Evolutionary conservation across 2,329 filamentous ascomycete genomes (phyloP), one percentile per base, ranked within the genome.

Genomic region (Xylariaceae sp.): DNA sequence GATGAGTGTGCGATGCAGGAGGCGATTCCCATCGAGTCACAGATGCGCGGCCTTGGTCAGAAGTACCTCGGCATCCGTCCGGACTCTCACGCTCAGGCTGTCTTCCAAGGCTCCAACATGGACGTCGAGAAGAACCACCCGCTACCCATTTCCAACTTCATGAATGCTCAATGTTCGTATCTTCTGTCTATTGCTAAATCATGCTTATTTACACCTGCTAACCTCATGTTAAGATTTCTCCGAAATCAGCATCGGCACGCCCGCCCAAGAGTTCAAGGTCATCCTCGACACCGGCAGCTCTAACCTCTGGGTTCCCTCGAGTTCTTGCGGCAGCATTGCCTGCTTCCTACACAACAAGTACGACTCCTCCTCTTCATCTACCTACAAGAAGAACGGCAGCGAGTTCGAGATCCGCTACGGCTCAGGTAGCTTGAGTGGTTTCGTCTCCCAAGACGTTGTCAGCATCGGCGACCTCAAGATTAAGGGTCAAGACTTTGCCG

Each of bases 311-410:
- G 91, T 99, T 57, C 95, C 95, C 40, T 96, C 91, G 29, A 79
- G 83, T 54, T 80, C 90, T 70, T 99, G 95, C 74, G 86, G 83
- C 70, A 96, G 91, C 70, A 99, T 99, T 70, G 95, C 94, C 62
- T 99, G 94, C 83, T 99, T 92, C 76, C 85, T 99, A 57, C 94
- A 99, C 81, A 85, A 76, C 74, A 99, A 95, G 78, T 99, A 97
- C 78, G 91, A 97, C 75, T 94, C 91, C 55, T 88, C 86, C 39
- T 77, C 85, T 3, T 99, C 95, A 47, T 92, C 86, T 26, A 89
- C 89, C 47, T 96, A 91, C 83, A 88, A 95, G 84, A 83, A 88
- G 80, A 99, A 99, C 71, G 95, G 94, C 65, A 86, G 87, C 64
- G 80, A 86, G 35, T 99, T 99, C 68, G 87, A 90, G 76, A 99